phyloP scores from a whole-genome alignment of 257 asterid species.

The Lantana camara region DNA sequence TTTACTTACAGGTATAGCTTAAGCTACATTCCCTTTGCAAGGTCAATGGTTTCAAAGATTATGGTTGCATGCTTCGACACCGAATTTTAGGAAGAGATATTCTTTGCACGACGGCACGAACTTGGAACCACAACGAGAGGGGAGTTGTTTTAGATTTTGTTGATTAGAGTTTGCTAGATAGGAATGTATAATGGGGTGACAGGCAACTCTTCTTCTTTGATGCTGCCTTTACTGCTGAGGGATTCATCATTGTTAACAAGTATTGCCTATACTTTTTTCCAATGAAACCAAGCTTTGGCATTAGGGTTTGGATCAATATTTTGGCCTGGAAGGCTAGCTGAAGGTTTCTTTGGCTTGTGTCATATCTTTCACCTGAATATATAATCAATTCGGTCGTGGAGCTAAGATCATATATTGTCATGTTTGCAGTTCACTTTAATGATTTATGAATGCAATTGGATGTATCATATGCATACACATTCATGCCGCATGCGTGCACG shows the following conservation, averaged over 20 bases:
- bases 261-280: too few relatives aligned
- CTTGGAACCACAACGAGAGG: conserved; percentile 24
- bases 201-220: not conserved
- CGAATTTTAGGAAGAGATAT: conserved; percentile 57
- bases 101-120: conserved; percentile 15
- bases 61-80: conserved; percentile 90
- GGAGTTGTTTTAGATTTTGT: conserved; percentile 25
- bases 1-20: conserved; percentile 84
- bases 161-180: conserved; percentile 18
- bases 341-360: not conserved
- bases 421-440: too few relatives aligned
- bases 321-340: too few relatives aligned
- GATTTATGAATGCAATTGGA: too few relatives aligned
- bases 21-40: conserved; percentile 95
- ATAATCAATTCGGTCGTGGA: too few relatives aligned
- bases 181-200: conserved; percentile 18
- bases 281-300: too few relatives aligned
- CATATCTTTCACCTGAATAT: too few relatives aligned
- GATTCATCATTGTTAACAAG: not conserved
- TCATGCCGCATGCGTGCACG: too few relatives aligned
- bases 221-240: not conserved
- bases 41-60: conserved; percentile 93
- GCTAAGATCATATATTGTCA: too few relatives aligned
- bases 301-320: too few relatives aligned
- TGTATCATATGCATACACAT: too few relatives aligned